Evolutionary conservation across 805 yeast species (phyloP).

Genomic region (Metschnikowia dekortorum): DNA sequence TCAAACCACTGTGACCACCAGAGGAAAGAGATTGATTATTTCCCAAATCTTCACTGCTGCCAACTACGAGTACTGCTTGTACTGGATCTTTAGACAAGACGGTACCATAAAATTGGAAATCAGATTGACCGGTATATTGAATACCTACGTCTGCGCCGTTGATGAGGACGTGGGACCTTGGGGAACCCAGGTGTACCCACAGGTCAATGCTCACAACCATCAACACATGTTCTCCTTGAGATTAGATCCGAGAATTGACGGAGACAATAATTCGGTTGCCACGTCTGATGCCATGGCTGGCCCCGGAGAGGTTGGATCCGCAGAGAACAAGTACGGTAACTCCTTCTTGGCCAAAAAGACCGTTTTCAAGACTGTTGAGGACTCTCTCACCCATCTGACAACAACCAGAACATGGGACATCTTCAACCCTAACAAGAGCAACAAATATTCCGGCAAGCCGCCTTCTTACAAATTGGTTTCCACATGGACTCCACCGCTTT

Average conservation of each 20-base stretch:
- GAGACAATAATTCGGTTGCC: conserved; percentile 72
- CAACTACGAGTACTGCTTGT: conserved; percentile 79
- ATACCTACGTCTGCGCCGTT: conserved; percentile 62
- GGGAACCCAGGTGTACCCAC: conserved; percentile 79
- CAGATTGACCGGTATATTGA: conserved; percentile 77
- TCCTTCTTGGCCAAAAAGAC: conserved; percentile 66
- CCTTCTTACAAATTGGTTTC: conserved; percentile 75
- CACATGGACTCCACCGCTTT: conserved; percentile 65
- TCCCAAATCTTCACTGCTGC: conserved; percentile 86
- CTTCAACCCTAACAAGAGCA: conserved; percentile 64
- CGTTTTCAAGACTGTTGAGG: conserved; percentile 63
- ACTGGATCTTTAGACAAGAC: conserved; percentile 80
- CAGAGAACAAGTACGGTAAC: conserved; percentile 74
- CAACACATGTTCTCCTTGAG: conserved; percentile 79
- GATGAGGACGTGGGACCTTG: conserved; percentile 68
- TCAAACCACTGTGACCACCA: conserved; percentile 67
- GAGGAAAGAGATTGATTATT: conserved; percentile 68
- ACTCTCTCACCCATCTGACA: conserved; percentile 58
- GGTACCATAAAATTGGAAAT: conserved; percentile 78
- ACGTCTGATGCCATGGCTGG: conserved; percentile 60
- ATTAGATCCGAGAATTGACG: conserved; percentile 77
- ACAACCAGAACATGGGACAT: conserved; percentile 76
- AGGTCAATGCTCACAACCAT: conserved; percentile 80
- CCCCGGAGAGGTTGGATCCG: conserved; percentile 56
- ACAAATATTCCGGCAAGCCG: conserved; percentile 70